Evolutionary conservation across 2,329 filamentous ascomycete species (phyloP).

Genomic region (Diaporthe citriasiana): DNA sequence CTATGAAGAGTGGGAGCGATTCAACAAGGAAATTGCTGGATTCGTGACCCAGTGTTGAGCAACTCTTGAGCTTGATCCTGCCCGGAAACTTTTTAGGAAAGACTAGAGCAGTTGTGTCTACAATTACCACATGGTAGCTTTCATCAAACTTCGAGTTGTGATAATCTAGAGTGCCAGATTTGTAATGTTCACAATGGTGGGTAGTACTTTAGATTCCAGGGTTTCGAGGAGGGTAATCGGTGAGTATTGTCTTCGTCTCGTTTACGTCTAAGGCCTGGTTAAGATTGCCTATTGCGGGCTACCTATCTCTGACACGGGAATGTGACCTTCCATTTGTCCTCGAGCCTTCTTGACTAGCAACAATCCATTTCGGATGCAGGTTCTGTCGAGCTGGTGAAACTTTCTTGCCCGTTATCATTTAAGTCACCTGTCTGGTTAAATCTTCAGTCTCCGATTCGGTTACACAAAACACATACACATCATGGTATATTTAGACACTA

Average conservation of each 20-base stretch:
- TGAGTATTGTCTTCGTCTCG: neutral
- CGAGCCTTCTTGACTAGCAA: neutral
- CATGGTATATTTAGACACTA: neutral
- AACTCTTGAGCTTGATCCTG: neutral
- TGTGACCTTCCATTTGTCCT: neutral
- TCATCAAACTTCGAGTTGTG: neutral
- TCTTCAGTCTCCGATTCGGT: neutral
- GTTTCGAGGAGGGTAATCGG: neutral
- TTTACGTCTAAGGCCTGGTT: neutral
- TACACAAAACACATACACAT: neutral
- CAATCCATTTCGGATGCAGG: neutral
- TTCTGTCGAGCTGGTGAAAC: neutral
- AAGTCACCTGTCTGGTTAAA: neutral
- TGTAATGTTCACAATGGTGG: no score
- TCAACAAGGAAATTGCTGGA: constrained; percentile 52
- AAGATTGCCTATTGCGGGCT: no score
- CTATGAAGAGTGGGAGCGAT: constrained; percentile 56
- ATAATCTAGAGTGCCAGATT: neutral
- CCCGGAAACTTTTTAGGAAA: neutral
- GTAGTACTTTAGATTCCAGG: no score
- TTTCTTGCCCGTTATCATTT: neutral
- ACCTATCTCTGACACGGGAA: no score
- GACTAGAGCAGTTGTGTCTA: neutral
- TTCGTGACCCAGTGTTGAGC: constrained; percentile 46
- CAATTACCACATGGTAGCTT: neutral